Conservation (phyloP, 306 rosid species). For the Gastrolobium bilobum region DNA sequence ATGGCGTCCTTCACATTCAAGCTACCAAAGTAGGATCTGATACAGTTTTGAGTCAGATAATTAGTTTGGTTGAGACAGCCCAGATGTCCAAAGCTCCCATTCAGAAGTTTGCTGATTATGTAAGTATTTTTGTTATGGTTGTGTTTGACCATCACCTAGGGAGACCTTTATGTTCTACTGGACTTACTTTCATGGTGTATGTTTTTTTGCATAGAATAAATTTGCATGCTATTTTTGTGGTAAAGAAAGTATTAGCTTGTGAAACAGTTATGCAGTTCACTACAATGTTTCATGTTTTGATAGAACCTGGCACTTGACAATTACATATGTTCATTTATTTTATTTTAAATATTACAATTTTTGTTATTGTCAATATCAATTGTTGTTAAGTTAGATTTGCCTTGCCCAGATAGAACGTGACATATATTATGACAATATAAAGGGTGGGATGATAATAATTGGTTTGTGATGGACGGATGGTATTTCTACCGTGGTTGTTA, state of each 20-base stretch:
- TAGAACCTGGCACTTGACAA: slow-evolving; percentile 18
- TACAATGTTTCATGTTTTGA: slow-evolving; percentile 32
- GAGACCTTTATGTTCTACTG: slow-evolving; percentile 12
- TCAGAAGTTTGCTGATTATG: slow-evolving; percentile 99
- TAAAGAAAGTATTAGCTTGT: slow-evolving; percentile 24
- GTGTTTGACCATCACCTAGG: slow-evolving; percentile 23
- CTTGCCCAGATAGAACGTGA: background rate
- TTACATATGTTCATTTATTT: background rate
- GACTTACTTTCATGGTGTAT: slow-evolving; percentile 1
- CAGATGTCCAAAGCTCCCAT: slow-evolving; percentile 99
- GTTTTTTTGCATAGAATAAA: background rate
- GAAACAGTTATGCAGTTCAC: slow-evolving; percentile 14
- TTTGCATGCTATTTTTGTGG: slow-evolving; percentile 28
- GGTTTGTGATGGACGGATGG: slow-evolving; percentile 22
- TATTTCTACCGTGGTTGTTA: background rate
- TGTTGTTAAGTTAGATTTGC: background rate
- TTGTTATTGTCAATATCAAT: slow-evolving; percentile 24
- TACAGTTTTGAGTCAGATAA: slow-evolving; percentile 93
- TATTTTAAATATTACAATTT: slow-evolving; percentile 7
- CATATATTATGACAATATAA: slow-evolving; percentile 26
- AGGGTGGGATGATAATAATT: slow-evolving; percentile 25
- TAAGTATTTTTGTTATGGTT: slow-evolving; percentile 61
- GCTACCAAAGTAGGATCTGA: slow-evolving; percentile 96
- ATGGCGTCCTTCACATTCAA: slow-evolving; percentile 81
- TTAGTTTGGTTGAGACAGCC: slow-evolving; percentile 96